Percentiles rank a stretch among this genome's conserved stretches.
Evolutionary conservation across 345 rosid genomes (phyloP).

Genomic region (Diplotaxis tenuifolia): DNA sequence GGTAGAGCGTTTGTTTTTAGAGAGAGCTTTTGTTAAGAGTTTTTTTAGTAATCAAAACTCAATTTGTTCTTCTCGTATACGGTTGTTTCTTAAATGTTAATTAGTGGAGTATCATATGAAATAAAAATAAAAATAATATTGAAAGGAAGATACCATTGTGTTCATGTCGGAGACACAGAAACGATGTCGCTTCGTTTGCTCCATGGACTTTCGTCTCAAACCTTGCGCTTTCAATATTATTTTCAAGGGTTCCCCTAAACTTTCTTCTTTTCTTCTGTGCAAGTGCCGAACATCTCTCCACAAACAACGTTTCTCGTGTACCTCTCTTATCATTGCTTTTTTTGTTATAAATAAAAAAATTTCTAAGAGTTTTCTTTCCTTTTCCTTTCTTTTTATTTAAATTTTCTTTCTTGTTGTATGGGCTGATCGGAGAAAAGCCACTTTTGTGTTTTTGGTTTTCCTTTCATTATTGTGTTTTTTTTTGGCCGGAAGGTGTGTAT

Average conservation of each 20-base stretch:
- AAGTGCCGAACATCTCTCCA: constrained; percentile 22
- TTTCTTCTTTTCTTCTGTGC: constrained; percentile 22
- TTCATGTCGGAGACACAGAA: constrained; percentile 3
- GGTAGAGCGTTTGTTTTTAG: too few species aligned
- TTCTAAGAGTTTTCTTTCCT: not conserved
- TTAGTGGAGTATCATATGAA: not conserved
- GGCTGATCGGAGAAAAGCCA: constrained; percentile 26
- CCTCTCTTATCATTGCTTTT: constrained; percentile 32
- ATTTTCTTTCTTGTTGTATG: not conserved
- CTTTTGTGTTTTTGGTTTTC: constrained; percentile 27
- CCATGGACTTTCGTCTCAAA: constrained; percentile 18
- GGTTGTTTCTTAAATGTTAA: not conserved
- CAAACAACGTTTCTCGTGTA: constrained; percentile 13
- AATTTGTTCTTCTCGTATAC: too few species aligned
- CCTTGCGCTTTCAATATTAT: constrained; percentile 18
- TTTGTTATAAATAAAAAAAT: not conserved
- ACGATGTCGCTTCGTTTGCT: constrained; percentile 6
- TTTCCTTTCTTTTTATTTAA: constrained; percentile 1
- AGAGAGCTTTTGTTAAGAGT: too few species aligned
- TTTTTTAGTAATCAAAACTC: too few species aligned
- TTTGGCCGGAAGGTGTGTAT: constrained; percentile 30
- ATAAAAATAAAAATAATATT: not conserved
- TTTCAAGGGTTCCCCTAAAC: not conserved
- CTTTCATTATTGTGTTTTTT: constrained; percentile 25
- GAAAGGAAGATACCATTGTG: constrained; percentile 9